phyloP scores from a whole-genome alignment of 2,329 filamentous ascomycete genomes.

The Fusarium ambrosium region DNA sequence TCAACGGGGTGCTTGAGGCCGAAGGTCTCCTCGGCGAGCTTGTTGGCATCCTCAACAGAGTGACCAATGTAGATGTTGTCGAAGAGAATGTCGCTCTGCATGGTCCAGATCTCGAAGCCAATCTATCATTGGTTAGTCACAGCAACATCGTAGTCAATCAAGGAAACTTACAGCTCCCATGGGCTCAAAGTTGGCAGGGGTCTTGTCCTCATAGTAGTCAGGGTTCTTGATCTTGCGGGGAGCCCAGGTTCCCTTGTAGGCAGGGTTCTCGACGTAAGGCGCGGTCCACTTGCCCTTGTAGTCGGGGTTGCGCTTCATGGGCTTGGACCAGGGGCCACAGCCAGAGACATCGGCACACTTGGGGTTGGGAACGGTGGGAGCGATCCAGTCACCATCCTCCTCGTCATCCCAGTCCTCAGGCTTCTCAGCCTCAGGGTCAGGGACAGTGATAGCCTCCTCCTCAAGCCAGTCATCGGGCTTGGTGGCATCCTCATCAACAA shows the following conservation, averaged over 20 bases:
- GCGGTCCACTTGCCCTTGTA: constrained; percentile 99
- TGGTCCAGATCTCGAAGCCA: constrained; percentile 99
- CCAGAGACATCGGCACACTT: constrained; percentile 95
- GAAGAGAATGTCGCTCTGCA: constrained; percentile 98
- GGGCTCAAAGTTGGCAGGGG: constrained; percentile 94
- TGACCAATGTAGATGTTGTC: constrained; percentile 99
- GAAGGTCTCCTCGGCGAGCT: constrained; percentile 90
- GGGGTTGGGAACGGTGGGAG: constrained; percentile 92
- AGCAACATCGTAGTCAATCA: neutral
- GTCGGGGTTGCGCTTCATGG: constrained; percentile 92
- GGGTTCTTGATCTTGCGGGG: constrained; percentile 98
- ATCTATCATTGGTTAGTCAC: constrained; percentile 68
- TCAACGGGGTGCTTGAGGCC: constrained; percentile 89
- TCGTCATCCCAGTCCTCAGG: constrained; percentile 99
- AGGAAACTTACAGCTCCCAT: constrained; percentile 87
- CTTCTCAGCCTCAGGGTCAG: constrained; percentile 96
- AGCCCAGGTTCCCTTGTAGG: constrained; percentile 96
- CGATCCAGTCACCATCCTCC: constrained; percentile 97
- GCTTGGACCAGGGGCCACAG: constrained; percentile 92
- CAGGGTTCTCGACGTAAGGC: constrained; percentile 94
- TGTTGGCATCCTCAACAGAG: constrained; percentile 91
- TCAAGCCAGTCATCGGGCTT: constrained; percentile 98
- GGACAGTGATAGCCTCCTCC: constrained; percentile 83
- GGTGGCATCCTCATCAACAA: constrained; percentile 91
- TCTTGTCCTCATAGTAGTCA: constrained; percentile 96